phyloP scores from a whole-genome alignment of 768 basidiomycete species.

The Mycena polygramma region DNA sequence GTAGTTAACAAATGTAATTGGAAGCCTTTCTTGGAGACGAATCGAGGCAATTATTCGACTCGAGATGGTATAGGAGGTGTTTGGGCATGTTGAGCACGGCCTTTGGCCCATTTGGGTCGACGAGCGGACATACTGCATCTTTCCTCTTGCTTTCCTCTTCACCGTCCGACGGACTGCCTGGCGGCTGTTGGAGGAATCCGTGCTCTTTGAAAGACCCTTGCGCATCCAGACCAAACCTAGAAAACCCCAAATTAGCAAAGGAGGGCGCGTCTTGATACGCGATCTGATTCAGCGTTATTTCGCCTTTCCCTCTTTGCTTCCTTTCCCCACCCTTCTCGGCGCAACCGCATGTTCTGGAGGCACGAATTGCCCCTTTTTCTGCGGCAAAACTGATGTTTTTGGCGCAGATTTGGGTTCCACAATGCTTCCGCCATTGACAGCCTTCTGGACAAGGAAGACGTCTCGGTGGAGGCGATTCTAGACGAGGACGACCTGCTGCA shows the following conservation, averaged over 20 bases:
- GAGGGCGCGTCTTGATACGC: constrained; percentile 30
- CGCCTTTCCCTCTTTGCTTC: constrained; percentile 15
- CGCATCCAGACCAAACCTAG: neutral
- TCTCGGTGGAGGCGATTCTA: constrained; percentile 89
- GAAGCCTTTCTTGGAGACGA: neutral
- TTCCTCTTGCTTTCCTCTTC: too few relatives aligned
- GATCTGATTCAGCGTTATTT: constrained; percentile 20
- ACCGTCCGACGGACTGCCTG: too few relatives aligned
- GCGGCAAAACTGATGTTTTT: constrained; percentile 46
- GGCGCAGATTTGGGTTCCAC: constrained; percentile 87
- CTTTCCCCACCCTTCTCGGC: constrained; percentile 22
- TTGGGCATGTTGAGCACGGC: too few relatives aligned
- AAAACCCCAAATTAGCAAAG: constrained; percentile 8
- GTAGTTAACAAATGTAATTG: neutral
- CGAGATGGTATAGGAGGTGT: too few relatives aligned
- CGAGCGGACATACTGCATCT: too few relatives aligned
- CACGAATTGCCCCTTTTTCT: constrained; percentile 46
- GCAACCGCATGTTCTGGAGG: constrained; percentile 65
- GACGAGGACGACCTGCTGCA: constrained; percentile 95
- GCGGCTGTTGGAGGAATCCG: too few relatives aligned
- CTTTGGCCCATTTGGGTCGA: too few relatives aligned
- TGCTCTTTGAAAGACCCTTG: too few relatives aligned
- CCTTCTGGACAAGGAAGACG: constrained; percentile 91
- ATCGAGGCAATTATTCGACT: neutral
- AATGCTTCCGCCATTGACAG: constrained; percentile 91